Conservation (phyloP, 2,329 filamentous ascomycete genomes). For the Monilinia fructigena region DNA sequence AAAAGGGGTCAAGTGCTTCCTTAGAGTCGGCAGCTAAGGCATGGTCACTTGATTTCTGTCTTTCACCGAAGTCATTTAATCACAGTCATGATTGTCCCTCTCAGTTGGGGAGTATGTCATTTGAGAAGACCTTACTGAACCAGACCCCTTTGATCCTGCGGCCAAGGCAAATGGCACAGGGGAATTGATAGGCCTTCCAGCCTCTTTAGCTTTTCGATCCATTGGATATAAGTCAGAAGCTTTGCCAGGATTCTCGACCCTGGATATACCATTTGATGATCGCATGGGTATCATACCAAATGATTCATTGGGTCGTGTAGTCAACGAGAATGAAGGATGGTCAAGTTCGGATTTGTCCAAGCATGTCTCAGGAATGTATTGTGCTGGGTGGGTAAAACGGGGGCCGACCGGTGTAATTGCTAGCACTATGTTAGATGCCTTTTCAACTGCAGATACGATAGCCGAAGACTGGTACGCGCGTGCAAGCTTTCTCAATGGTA, state of each 20-base stretch:
- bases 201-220: conserved; percentile 81
- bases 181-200: conserved; percentile 54
- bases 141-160: conserved; percentile 53
- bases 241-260: conserved; percentile 68
- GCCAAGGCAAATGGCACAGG: conserved; percentile 51
- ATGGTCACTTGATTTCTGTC: conserved; percentile 84
- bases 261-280: conserved; percentile 77
- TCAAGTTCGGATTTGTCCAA: conserved; percentile 25
- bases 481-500: conserved; percentile 49
- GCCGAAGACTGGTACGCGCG: conserved; percentile 67
- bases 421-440: conserved; percentile 93
- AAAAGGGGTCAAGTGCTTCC: conserved; percentile 64
- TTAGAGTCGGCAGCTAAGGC: conserved; percentile 54
- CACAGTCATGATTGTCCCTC: conserved; percentile 44
- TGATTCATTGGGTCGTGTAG: conserved; percentile 74
- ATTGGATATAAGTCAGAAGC: conserved; percentile 88
- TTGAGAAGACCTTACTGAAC: conserved; percentile 59
- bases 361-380: conserved; percentile 72
- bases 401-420: conserved; percentile 96
- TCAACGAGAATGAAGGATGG: conserved; percentile 36
- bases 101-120: conserved; percentile 63
- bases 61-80: conserved; percentile 70
- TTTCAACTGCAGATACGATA: conserved; percentile 82
- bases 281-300: conserved; percentile 76
- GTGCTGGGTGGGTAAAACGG: conserved; percentile 93